A percentile compares a stretch with the other conserved stretches of the same genome.
phyloP scores from a whole-genome alignment of 2,329 filamentous ascomycete genomes.

The Mycosphaerella arachidis region DNA sequence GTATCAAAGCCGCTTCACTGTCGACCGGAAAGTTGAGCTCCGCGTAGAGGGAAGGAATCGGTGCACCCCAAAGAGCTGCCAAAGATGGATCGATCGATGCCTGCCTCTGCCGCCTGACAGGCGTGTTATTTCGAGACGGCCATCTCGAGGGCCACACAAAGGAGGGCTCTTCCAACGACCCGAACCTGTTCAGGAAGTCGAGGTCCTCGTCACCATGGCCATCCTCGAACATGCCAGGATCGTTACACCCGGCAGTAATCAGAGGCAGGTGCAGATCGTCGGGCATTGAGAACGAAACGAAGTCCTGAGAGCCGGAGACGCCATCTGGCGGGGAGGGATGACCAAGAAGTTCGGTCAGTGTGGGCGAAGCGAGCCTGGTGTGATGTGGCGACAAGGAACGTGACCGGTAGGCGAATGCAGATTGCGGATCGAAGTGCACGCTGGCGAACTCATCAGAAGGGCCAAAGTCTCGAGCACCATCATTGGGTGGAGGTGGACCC shows the following conservation, averaged over 20 bases:
- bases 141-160: constrained; percentile 19
- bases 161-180: constrained; percentile 9
- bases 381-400: constrained; percentile 16
- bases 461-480: neutral
- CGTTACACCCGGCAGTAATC: constrained; percentile 15
- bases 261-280: constrained; percentile 25
- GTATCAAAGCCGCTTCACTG: constrained; percentile 57
- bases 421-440: constrained; percentile 15
- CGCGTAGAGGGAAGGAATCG: constrained; percentile 3
- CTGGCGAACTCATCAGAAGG: constrained; percentile 6
- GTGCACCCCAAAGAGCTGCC: neutral
- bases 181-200: constrained; percentile 19
- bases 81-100: neutral
- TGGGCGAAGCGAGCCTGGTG: constrained; percentile 23
- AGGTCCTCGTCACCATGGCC: constrained; percentile 13
- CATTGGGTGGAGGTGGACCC: neutral
- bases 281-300: constrained; percentile 27
- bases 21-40: constrained; percentile 30
- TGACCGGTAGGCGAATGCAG: constrained; percentile 16
- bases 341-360: constrained; percentile 28
- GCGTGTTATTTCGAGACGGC: constrained; percentile 17
- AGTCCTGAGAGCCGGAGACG: constrained; percentile 16
- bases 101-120: neutral
- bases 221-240: constrained; percentile 17
- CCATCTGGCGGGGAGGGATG: constrained; percentile 7